Evolutionary conservation across 495 filamentous ascomycete genomes (phyloP), one percentile per base, ranked within the genome.

Genomic region (Haplographium delicatum): DNA sequence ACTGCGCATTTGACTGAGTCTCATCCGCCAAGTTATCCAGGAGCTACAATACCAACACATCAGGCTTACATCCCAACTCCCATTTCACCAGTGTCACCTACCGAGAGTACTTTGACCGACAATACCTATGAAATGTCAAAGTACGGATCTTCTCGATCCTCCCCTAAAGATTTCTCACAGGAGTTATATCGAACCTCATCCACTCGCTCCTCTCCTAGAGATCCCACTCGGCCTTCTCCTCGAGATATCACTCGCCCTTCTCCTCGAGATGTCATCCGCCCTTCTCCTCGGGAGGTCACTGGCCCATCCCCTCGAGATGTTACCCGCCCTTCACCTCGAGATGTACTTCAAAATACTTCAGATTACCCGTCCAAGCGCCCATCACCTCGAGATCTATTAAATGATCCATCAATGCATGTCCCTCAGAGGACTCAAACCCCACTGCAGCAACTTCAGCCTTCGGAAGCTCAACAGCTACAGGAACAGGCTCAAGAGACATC

Each of bases 31-130:
- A 23, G 13, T 6, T 41, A 47, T 16, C 10, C 38, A 20, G 7
- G 13, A 47, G 3, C 51, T 13, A 30, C 39, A 4, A 37, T 50
- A 22, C 46, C 52, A 2, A 47, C 47, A 8, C 53, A 56, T 30
- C 47, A 56, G 33, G 53, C 53, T 22, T 51, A 56, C 18, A 56
- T 51, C 19, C 41, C 48, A 3, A 5, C 27, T 16, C 8, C 19
- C 5, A 18, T 10, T 7, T 2, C 16, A 1, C 6, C 44, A 23
- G 23, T 44, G 4, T 54, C 44, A 10, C 45, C 44, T 23, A 4
- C 30, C 13, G 15, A 4, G 1, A 42, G 33, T 13, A 30, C 35
- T 3, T 10, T 35, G 10, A 33, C 33, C 7, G 44, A 22, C 20
- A 37, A 35, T 7, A 18, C 19, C 20, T 50, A 41, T 16, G 24